Percentiles rank a stretch among this genome's conserved stretches.
Evolutionary conservation across 1,139 yeast genomes (phyloP).

Genomic region (Meyerozyma carpophila): DNA sequence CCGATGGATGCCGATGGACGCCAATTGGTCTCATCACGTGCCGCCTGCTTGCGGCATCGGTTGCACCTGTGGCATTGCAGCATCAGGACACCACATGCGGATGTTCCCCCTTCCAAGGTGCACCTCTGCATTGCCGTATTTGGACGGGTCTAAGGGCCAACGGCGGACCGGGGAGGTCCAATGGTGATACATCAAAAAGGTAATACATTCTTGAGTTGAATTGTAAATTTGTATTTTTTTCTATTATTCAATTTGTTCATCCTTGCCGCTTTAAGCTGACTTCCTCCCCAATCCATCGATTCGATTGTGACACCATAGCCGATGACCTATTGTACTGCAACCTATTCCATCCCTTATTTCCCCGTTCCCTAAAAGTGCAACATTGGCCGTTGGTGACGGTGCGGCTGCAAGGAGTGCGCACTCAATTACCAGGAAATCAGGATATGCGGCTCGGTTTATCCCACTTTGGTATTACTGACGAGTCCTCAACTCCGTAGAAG

Average conservation of each 20-base stretch:
- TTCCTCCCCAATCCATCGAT: too few species aligned
- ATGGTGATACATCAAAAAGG: too few species aligned
- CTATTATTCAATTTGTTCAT: too few species aligned
- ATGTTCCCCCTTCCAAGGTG: background rate
- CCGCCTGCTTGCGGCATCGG: background rate
- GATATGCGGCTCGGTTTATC: background rate
- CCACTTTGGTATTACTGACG: background rate
- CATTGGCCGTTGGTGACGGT: background rate
- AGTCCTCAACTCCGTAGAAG: background rate
- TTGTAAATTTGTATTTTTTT: too few species aligned
- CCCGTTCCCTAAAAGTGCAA: background rate
- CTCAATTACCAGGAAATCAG: background rate
- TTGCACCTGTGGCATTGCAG: background rate
- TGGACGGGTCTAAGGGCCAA: background rate
- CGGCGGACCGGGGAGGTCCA: background rate
- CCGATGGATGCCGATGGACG: background rate
- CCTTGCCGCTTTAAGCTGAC: too few species aligned
- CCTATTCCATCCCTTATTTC: background rate
- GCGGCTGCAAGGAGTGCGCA: background rate
- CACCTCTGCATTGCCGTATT: background rate
- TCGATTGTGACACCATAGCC: too few species aligned
- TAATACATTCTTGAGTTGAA: too few species aligned
- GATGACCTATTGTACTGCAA: background rate
- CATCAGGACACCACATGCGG: background rate
- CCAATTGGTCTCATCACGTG: background rate